These are phyloP conservation scores for Boletus tomentosulus DNA, from an alignment of 768 basidiomycete species.

Conservation along the genomic window DNA sequence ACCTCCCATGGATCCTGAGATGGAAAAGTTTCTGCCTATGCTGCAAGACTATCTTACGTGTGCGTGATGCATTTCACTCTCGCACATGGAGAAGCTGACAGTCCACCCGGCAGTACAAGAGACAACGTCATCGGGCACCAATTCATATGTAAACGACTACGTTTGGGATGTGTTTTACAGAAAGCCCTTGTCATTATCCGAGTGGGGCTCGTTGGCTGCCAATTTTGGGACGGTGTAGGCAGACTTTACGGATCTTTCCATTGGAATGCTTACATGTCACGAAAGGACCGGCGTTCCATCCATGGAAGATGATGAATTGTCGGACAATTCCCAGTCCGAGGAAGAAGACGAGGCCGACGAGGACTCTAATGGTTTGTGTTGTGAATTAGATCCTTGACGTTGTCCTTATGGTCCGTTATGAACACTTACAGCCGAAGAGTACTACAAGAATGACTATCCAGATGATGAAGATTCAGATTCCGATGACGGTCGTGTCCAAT, in stretches of 20 bases:
- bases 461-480: conserved; percentile 55
- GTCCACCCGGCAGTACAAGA: conserved; percentile 23
- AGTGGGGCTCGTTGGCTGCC: conserved; percentile 55
- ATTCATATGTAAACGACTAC: conserved; percentile 46
- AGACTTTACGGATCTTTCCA: neutral
- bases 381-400: neutral
- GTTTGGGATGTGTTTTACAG: conserved; percentile 86
- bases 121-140: conserved; percentile 7
- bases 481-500: conserved; percentile 36
- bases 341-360: conserved; percentile 76
- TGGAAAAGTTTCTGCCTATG: conserved; percentile 76
- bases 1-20: conserved; percentile 48
- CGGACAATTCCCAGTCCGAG: conserved; percentile 62
- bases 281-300: conserved; percentile 63
- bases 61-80: conserved; percentile 29
- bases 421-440: conserved; percentile 60
- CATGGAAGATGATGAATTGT: conserved; percentile 47
- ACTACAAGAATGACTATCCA: conserved; percentile 83
- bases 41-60: conserved; percentile 70
- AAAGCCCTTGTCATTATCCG: conserved; percentile 52
- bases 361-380: conserved; percentile 69
- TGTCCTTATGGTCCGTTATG: neutral
- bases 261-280: neutral
- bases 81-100: neutral
- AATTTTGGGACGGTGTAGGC: conserved; percentile 64